Evolutionary conservation across 345 rosid species (phyloP), one percentile per base, ranked within the genome.

Genomic region (Heritiera littoralis): DNA sequence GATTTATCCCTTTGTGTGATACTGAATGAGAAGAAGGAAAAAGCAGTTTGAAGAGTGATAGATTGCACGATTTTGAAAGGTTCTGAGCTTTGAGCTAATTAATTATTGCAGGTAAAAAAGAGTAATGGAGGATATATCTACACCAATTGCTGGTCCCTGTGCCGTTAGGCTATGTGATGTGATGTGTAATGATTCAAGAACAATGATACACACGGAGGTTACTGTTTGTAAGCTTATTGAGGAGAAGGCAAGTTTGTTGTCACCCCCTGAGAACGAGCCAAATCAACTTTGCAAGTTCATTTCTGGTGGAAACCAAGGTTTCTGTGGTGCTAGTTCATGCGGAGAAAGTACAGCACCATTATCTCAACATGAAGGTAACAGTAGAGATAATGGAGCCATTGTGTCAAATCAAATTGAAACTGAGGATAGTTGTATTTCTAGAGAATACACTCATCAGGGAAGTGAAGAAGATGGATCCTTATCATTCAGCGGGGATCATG

Each of bases 71-170:
- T 76, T 63, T 45, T 70, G 60, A 38, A 60, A 9, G 72, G 65
- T 77, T 80, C 52, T 32, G 43, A 32, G 67, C 18, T 9, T 72
- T 30, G 23, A 41, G 46, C 58, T 59, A 52, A 2, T 17, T 59
- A 52, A 2, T 17, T 28, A 72, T 15, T 65, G 45, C 28, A 74
- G 80, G 59, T 67, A 14, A 72, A 82, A 38, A 30, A 58, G 79
- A 68, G 40, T 77, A 46, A 87, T 88, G 91, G 94, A 91, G 83
- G 89, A 88, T 48, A 80, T 81, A 56, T 85, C 92, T 80, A 78
- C 87, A 5, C 83, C 86, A 0, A 81, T 88, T 30, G 77, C 88
- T 51, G 85, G 84, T 76, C 92, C 93, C 20, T 84, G 84, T 75
- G 90, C 93, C 38, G 81, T 89, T 79, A 80, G 82, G 58, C 74